Percentiles rank a stretch among this genome's conserved stretches.
These are phyloP conservation scores for Albifimbria verrucaria DNA, from an alignment of 2,329 filamentous ascomycete genomes.

Conservation along the genomic window DNA sequence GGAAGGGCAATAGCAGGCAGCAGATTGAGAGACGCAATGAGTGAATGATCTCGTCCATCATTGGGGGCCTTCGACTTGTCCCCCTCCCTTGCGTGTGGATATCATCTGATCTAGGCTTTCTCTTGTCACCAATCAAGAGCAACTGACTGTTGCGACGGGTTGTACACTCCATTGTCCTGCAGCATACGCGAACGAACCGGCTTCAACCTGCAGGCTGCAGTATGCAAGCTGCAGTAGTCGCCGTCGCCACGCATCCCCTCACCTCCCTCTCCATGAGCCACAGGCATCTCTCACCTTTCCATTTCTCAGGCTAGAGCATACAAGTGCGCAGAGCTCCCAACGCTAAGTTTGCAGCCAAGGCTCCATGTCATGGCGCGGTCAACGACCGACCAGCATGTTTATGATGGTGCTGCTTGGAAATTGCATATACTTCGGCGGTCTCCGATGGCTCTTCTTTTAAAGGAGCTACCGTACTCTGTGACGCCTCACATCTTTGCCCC, in stretches of 20 bases:
- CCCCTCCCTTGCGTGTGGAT: not conserved
- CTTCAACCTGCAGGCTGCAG: not conserved
- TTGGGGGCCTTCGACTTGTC: too few relatives aligned
- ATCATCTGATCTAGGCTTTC: not conserved
- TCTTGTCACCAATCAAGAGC: not conserved
- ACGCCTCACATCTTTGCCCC: not conserved
- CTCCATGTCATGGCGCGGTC: too few relatives aligned
- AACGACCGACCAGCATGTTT: too few relatives aligned
- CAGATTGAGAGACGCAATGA: not conserved
- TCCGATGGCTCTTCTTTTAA: not conserved
- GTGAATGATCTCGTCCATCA: too few relatives aligned
- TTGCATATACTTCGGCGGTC: not conserved
- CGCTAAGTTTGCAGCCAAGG: too few relatives aligned
- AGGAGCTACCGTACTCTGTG: not conserved
- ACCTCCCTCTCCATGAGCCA: not conserved
- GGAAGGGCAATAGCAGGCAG: too few relatives aligned
- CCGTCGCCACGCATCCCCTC: not conserved
- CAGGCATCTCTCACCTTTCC: too few relatives aligned
- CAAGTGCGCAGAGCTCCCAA: too few relatives aligned
- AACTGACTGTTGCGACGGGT: not conserved
- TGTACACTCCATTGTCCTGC: not conserved
- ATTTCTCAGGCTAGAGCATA: too few relatives aligned
- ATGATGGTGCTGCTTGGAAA: too few relatives aligned
- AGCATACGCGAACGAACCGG: not conserved
- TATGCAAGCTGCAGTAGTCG: not conserved